These are phyloP conservation scores for Starmerella gropengiesseri DNA, from an alignment of 805 yeast species.

Conservation along the genomic window DNA sequence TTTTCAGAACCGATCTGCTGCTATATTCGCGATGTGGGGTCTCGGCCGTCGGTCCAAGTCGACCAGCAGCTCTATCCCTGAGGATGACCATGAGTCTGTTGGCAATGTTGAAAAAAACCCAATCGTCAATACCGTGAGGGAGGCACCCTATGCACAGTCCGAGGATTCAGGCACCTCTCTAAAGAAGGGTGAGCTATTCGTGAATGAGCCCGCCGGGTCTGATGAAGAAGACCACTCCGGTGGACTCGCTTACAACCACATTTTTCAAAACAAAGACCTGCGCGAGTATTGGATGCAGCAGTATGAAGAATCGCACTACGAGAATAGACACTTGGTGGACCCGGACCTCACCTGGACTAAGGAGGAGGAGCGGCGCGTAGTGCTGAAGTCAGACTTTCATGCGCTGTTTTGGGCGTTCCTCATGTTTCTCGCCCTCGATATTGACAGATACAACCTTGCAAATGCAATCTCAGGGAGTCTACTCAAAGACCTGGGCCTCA, in stretches of 20 bases:
- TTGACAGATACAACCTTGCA: constrained; percentile 47
- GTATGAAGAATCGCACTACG: constrained; percentile 43
- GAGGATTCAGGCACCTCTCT: neutral
- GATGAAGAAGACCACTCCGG: constrained; percentile 8
- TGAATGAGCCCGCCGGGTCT: too few relatives aligned
- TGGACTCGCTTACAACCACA: constrained; percentile 20
- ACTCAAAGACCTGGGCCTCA: constrained; percentile 40
- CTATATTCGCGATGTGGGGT: too few relatives aligned
- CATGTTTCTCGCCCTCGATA: constrained; percentile 48
- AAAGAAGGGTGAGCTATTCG: neutral
- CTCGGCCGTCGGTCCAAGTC: too few relatives aligned
- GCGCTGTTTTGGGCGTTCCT: constrained; percentile 50
- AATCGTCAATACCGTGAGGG: too few relatives aligned
- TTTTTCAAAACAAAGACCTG: constrained; percentile 38
- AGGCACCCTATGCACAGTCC: neutral
- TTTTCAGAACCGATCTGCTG: too few relatives aligned
- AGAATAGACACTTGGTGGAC: constrained; percentile 46
- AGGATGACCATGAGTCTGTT: too few relatives aligned
- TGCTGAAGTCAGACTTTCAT: constrained; percentile 43
- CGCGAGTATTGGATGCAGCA: constrained; percentile 38
- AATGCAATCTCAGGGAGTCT: constrained; percentile 52
- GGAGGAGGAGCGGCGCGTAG: constrained; percentile 40
- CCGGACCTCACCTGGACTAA: constrained; percentile 46
- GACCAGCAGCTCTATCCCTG: too few relatives aligned
- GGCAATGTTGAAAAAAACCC: too few relatives aligned